These are phyloP conservation scores for Trichophaea hybrida DNA, from an alignment of 2,329 filamentous ascomycete genomes.

Conservation along the genomic window DNA sequence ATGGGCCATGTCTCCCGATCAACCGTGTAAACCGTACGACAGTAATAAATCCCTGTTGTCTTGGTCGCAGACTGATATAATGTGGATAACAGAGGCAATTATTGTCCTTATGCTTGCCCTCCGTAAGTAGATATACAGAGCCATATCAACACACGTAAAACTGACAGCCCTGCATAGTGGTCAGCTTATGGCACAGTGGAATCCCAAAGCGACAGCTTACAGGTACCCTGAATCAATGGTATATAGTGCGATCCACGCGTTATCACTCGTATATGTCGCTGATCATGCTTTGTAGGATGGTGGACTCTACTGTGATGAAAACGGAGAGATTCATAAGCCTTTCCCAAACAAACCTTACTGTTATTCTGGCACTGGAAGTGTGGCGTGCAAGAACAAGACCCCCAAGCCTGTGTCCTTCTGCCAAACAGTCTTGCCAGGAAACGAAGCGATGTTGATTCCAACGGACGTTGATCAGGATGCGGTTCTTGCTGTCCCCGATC, in stretches of 20 bases:
- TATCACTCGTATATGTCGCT: background rate
- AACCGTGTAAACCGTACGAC: slow-evolving; percentile 46
- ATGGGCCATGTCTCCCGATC: slow-evolving; percentile 67
- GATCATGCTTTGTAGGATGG: slow-evolving; percentile 44
- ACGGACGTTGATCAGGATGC: slow-evolving; percentile 44
- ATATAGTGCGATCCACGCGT: slow-evolving; percentile 29
- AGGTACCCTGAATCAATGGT: slow-evolving; percentile 59
- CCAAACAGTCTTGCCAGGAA: slow-evolving; percentile 64
- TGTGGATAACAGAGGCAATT: slow-evolving; percentile 29
- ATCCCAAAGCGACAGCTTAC: slow-evolving; percentile 52
- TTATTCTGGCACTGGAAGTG: slow-evolving; percentile 49
- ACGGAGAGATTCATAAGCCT: slow-evolving; percentile 53
- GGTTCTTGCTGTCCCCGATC: slow-evolving; percentile 55
- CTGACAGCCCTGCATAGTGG: slow-evolving; percentile 31
- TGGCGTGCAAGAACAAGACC: slow-evolving; percentile 53
- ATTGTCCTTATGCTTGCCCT: slow-evolving; percentile 65
- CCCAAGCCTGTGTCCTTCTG: slow-evolving; percentile 53
- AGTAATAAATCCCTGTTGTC: background rate
- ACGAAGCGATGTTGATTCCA: slow-evolving; percentile 70
- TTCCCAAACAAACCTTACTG: slow-evolving; percentile 56
- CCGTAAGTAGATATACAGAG: slow-evolving; percentile 28
- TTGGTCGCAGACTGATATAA: background rate
- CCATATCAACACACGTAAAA: background rate
- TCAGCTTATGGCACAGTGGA: slow-evolving; percentile 67
- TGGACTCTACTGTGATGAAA: slow-evolving; percentile 55